Evolutionary conservation across 768 basidiomycete genomes (phyloP).

Genomic region (Lactarius deliciosus): DNA sequence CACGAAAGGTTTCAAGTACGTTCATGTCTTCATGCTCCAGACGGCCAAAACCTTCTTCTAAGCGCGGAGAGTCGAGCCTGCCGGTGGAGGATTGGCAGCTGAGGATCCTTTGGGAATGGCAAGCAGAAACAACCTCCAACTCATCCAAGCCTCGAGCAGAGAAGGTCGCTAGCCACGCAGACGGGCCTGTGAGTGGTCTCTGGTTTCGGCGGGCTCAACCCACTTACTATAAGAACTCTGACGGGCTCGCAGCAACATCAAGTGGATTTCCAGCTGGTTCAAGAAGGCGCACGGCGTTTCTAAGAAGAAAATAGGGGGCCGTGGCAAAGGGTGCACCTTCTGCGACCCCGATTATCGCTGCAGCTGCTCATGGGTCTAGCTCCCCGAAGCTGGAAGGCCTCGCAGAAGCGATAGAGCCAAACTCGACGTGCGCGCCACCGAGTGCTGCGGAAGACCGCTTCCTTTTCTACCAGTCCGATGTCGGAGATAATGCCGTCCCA

Average conservation of each 20-base stretch:
- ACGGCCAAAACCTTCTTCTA: background rate
- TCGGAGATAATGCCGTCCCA: background rate
- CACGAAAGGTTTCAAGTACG: slow-evolving; percentile 1
- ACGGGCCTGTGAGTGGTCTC: slow-evolving; percentile 26
- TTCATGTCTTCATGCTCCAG: slow-evolving; percentile 3
- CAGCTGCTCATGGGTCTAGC: background rate
- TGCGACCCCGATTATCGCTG: background rate
- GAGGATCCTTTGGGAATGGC: slow-evolving; percentile 19
- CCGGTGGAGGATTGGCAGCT: slow-evolving; percentile 26
- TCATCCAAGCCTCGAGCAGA: slow-evolving; percentile 22
- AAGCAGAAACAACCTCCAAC: slow-evolving; percentile 13
- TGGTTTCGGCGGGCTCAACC: background rate
- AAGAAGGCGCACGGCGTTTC: slow-evolving; percentile 14
- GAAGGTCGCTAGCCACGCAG: slow-evolving; percentile 17
- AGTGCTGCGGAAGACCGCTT: background rate
- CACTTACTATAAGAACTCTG: background rate
- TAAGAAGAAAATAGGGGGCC: slow-evolving; percentile 5
- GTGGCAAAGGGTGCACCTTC: slow-evolving; percentile 1
- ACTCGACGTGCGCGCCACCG: background rate
- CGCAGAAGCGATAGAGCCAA: background rate
- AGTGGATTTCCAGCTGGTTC: slow-evolving; percentile 28
- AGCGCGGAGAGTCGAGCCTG: background rate
- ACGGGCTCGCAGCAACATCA: slow-evolving; percentile 15
- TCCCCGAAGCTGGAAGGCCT: background rate
- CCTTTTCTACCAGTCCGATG: background rate